phyloP scores from a whole-genome alignment of 2,329 filamentous ascomycete species.

The Claviceps digitariae region DNA sequence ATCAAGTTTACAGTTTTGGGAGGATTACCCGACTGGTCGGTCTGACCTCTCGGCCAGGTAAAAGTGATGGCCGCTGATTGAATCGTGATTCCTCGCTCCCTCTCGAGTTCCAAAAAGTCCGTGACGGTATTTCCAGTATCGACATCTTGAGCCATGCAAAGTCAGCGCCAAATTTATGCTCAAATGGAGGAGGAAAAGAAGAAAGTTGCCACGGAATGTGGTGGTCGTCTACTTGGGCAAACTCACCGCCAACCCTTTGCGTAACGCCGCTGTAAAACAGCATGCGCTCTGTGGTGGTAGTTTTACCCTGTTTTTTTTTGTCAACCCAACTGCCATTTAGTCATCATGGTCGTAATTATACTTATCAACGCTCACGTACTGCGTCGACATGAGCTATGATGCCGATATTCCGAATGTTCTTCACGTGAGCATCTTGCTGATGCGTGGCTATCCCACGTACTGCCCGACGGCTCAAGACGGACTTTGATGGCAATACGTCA shows the following conservation, averaged over 20 bases:
- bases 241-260: constrained; percentile 60
- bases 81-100: constrained; percentile 88
- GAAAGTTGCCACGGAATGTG: not conserved
- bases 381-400: constrained; percentile 99
- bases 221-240: not conserved
- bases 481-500: not conserved
- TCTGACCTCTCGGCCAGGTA: constrained; percentile 60
- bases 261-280: constrained; percentile 92
- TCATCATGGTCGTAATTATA: not conserved
- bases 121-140: constrained; percentile 95
- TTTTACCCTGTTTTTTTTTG: constrained; percentile 54
- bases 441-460: constrained; percentile 6
- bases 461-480: not conserved
- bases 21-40: constrained; percentile 23
- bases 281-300: constrained; percentile 97
- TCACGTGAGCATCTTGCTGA: constrained; percentile 15
- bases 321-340: constrained; percentile 2
- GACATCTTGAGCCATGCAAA: constrained; percentile 48
- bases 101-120: constrained; percentile 87
- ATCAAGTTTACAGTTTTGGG: constrained; percentile 76
- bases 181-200: no score
- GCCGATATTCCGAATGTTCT: constrained; percentile 78
- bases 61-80: constrained; percentile 96
- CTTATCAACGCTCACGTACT: constrained; percentile 23
- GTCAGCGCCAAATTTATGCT: not conserved